Evolutionary conservation across 495 filamentous ascomycete species (phyloP), one percentile per base, ranked within the genome.

Genomic region (Acidiella bohemica): DNA sequence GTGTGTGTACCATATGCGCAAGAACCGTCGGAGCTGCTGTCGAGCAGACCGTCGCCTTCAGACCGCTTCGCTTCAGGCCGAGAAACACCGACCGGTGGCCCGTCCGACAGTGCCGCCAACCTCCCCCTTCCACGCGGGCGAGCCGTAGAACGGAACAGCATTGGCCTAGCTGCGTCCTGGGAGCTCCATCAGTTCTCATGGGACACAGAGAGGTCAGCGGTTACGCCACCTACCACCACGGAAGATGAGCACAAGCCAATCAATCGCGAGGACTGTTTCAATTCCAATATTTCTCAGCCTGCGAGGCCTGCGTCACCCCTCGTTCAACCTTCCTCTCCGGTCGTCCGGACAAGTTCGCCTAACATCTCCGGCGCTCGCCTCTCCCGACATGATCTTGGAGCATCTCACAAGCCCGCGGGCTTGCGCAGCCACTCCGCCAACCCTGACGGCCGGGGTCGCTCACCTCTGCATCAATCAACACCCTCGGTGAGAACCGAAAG

Each of bases 101-200:
- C 81, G 8, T 80, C 84, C 0, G 87, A 93, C 55, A 78, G 75
- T 17, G 88, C 94, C 53, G 76, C 84, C 16, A 87, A 80, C 45
- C 94, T 81, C 54, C 64, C 74, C 0, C 66, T 95, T 24, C 88
- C 85, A 1, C 76, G 90, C 20, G 88, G 87, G 4, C 79, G 85
- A 42, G 66, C 67, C 27, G 53, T 92, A 24, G 75, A 87, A 23
- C 70, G 80, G 30, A 70, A 81, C 39, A 85, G 83, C 1, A 59
- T 73, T 20, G 64, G 78, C 11, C 72, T 80, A 35, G 68, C 70
- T 13, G 76, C 80, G 26, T 59, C 70, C 13, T 67, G 75, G 44
- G 68, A 72, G 36, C 73, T 60, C 32, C 67, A 62, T 49, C 71
- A 68, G 44, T 53, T 47, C 30, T 36, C 29, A 3, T 78, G 76